Evolutionary conservation across 495 filamentous ascomycete genomes (phyloP).

Genomic region (Penicillium pulvis): DNA sequence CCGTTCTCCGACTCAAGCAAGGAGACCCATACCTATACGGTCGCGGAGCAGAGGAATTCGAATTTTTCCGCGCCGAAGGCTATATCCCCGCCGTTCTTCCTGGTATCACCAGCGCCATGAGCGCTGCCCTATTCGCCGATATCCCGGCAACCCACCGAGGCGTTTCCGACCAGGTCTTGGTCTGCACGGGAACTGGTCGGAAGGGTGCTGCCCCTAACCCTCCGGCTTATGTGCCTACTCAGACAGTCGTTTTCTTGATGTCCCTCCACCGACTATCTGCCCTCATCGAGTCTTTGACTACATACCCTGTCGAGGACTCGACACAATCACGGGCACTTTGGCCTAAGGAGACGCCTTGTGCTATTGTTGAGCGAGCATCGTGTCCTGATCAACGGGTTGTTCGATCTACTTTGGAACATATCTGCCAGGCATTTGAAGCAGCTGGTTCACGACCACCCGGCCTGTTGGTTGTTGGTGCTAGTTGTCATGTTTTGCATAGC

Average conservation of each 20-base stretch:
- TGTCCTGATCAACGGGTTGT: slow-evolving; percentile 95
- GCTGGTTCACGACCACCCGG: slow-evolving; percentile 90
- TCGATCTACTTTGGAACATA: slow-evolving; percentile 76
- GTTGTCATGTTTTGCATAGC: slow-evolving; percentile 74
- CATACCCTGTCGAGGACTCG: slow-evolving; percentile 21
- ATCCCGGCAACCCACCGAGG: slow-evolving; percentile 88
- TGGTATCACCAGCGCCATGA: slow-evolving; percentile 85
- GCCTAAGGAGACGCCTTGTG: slow-evolving; percentile 73
- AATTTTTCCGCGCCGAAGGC: slow-evolving; percentile 77
- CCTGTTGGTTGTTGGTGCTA: slow-evolving; percentile 81
- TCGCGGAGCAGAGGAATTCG: slow-evolving; percentile 87
- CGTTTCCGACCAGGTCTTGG: slow-evolving; percentile 87
- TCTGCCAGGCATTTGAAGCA: slow-evolving; percentile 81
- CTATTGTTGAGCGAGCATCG: slow-evolving; percentile 90
- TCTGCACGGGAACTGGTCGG: slow-evolving; percentile 93
- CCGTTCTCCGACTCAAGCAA: slow-evolving; percentile 89
- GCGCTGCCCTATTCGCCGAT: slow-evolving; percentile 82
- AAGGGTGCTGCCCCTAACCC: slow-evolving; percentile 83
- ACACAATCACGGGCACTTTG: slow-evolving; percentile 35
- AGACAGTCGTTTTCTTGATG: slow-evolving; percentile 97
- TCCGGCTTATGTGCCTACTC: slow-evolving; percentile 71
- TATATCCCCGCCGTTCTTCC: slow-evolving; percentile 75
- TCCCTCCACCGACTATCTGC: slow-evolving; percentile 80
- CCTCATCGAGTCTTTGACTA: slow-evolving; percentile 67
- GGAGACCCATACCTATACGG: slow-evolving; percentile 97